Percentiles rank a stretch among this genome's conserved stretches.
Evolutionary conservation across 2,329 filamentous ascomycete species (phyloP).

Genomic region (Paecilomyces sp.): DNA sequence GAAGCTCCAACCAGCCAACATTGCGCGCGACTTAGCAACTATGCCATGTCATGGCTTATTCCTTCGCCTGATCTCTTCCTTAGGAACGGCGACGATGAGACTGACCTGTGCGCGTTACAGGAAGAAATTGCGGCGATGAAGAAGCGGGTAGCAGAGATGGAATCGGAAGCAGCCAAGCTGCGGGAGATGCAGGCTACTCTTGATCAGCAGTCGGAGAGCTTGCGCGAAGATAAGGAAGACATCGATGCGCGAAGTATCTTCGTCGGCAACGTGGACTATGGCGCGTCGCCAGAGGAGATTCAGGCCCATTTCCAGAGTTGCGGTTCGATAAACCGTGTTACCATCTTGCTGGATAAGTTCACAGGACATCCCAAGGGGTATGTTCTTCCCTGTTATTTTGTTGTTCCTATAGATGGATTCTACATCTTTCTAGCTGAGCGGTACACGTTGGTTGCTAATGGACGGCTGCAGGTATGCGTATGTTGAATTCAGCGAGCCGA

Average conservation of each 20-base stretch:
- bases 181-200: slow-evolving; percentile 81
- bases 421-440: slow-evolving; percentile 8
- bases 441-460: slow-evolving; percentile 8
- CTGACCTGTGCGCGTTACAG: slow-evolving; percentile 24
- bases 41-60: neutral
- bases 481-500: slow-evolving; percentile 94
- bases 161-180: slow-evolving; percentile 78
- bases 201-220: slow-evolving; percentile 74
- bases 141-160: slow-evolving; percentile 79
- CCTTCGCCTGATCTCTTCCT: neutral
- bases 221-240: slow-evolving; percentile 90
- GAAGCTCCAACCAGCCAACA: neutral
- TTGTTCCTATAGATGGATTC: slow-evolving; percentile 7
- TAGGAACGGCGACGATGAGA: neutral
- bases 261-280: slow-evolving; percentile 97
- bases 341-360: slow-evolving; percentile 95
- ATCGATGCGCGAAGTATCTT: slow-evolving; percentile 94
- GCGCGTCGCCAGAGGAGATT: slow-evolving; percentile 92
- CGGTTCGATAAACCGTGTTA: slow-evolving; percentile 95
- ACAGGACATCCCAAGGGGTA: slow-evolving; percentile 99
- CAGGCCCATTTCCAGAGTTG: slow-evolving; percentile 97
- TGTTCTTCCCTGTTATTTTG: slow-evolving; percentile 30
- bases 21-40: neutral
- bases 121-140: slow-evolving; percentile 87
- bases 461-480: slow-evolving; percentile 74